Percentiles rank a stretch among this genome's conserved stretches.
Conservation (phyloP, 1,284 basidiomycete genomes). For the Sporisorium sorghi region DNA sequence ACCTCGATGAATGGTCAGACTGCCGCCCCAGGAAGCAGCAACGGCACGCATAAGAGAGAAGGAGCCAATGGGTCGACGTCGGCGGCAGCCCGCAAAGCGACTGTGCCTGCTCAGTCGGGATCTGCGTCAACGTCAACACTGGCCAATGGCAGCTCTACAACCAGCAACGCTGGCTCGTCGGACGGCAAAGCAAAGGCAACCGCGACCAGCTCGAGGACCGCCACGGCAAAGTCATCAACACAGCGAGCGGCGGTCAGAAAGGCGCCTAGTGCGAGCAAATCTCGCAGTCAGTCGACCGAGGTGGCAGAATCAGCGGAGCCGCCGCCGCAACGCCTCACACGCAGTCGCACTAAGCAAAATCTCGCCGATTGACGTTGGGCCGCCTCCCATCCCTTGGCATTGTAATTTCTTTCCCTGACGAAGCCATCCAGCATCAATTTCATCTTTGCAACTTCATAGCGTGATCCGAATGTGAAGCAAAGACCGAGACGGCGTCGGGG, state of each 20-base stretch:
- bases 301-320: conserved; percentile 16
- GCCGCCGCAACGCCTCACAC: conserved; percentile 27
- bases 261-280: conserved; percentile 1
- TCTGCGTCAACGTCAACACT: not conserved
- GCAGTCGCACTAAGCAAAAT: conserved; percentile 43
- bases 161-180: conserved; percentile 7
- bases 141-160: not conserved
- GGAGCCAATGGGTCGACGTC: conserved; percentile 3
- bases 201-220: not conserved
- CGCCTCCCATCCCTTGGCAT: too few relatives aligned
- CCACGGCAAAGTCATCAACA: conserved; percentile 3
- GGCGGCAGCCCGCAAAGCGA: not conserved
- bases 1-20: not conserved
- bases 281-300: conserved; percentile 17
- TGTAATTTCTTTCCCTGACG: not conserved
- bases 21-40: not conserved
- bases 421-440: not conserved
- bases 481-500: too few relatives aligned
- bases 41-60: conserved; percentile 6
- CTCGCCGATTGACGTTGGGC: conserved; percentile 19
- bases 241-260: conserved; percentile 15
- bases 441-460: not conserved
- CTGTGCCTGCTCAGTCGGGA: not conserved
- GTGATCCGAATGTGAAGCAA: too few relatives aligned
- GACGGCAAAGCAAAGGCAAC: conserved; percentile 9